phyloP scores from a whole-genome alignment of 352 stramenopile species.

The Phytophthora vignae region DNA sequence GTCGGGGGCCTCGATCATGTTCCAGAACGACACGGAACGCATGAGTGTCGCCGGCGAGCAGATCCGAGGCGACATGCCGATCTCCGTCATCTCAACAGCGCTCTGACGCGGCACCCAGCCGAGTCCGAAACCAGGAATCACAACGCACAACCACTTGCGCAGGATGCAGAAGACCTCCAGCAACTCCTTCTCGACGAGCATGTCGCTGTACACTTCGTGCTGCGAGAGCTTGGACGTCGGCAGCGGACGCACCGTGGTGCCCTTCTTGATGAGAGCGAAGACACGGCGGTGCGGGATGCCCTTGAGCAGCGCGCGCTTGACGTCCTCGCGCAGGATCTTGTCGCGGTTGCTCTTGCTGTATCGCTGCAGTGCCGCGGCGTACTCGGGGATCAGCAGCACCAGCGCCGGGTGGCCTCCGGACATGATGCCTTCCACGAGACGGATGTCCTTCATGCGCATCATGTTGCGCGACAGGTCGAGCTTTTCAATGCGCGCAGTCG shows the following conservation, averaged over 20 bases:
- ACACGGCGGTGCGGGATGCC: slow-evolving; percentile 54
- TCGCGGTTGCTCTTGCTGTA: slow-evolving; percentile 64
- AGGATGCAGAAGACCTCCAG: slow-evolving; percentile 66
- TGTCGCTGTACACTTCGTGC: slow-evolving; percentile 49
- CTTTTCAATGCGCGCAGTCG: slow-evolving; percentile 51
- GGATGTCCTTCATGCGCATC: slow-evolving; percentile 66
- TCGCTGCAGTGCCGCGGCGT: slow-evolving; percentile 50
- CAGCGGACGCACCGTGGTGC: slow-evolving; percentile 51
- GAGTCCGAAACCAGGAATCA: slow-evolving; percentile 64
- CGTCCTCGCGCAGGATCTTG: slow-evolving; percentile 56
- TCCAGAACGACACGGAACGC: slow-evolving; percentile 53
- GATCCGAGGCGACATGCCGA: slow-evolving; percentile 58
- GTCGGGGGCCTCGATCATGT: slow-evolving; percentile 62
- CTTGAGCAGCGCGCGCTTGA: slow-evolving; percentile 59
- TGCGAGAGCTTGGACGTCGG: slow-evolving; percentile 55
- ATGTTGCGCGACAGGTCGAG: slow-evolving; percentile 61
- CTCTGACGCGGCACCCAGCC: slow-evolving; percentile 57
- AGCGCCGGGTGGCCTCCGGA: slow-evolving; percentile 55
- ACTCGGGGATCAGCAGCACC: slow-evolving; percentile 58
- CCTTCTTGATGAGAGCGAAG: slow-evolving; percentile 58
- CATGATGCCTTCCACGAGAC: slow-evolving; percentile 60
- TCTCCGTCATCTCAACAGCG: slow-evolving; percentile 58
- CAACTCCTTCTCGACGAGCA: slow-evolving; percentile 52
- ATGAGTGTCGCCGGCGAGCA: slow-evolving; percentile 56
- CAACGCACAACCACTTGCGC: slow-evolving; percentile 64